Base-by-base conservation (phyloP, 1,139 yeast species). In the Meyerozyma smithsonii region DNA sequence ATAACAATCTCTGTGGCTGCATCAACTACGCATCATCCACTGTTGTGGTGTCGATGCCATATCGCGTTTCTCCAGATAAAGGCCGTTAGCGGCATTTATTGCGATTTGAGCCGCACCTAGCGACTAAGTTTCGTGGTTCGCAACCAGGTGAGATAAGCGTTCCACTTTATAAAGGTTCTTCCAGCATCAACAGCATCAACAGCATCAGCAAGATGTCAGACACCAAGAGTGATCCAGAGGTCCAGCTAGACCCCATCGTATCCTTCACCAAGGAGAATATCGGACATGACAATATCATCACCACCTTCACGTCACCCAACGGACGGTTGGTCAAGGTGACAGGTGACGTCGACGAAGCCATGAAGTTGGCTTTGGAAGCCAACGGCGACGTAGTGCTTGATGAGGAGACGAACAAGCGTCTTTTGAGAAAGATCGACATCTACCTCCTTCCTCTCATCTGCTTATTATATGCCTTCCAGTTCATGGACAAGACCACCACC, bases 401-500 rank as follows among this genome's bases (percentile, higher is more conserved):
- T 14, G 34, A 30, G 10, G 21, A 28, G 54, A 51, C 8, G 39
- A 40, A 19, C 41, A 44, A 23, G 61, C 56, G 41, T 46, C 54
- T 8, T 50, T 48, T 39, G 41, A 39, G 3, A 56, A 55, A 28
- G 52, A 62, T 42, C 44, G 47, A 21, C 37, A 39, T 70, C 12
- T 71, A 58, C 46, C 53, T 82, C 45, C 59, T 79, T 47, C 83
- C 87, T 0, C 43, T 81, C 28, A 65, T 81, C 67, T 72, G 81
- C 51, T 44, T 74, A 12, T 56, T 80, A 15, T 79, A 79, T 53
- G 70, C 79, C 14, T 62, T 72, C 35, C 88, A 82, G 56, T 79
- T 74, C 44, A 77, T 82, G 80, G 89, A 82, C 56, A 83, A 83
- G 52, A 59, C 70, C 14, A 62, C 85, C 6, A 77, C 71, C 28